Conservation (phyloP, 106 monocot species). For the Dendrobium catenatum region DNA sequence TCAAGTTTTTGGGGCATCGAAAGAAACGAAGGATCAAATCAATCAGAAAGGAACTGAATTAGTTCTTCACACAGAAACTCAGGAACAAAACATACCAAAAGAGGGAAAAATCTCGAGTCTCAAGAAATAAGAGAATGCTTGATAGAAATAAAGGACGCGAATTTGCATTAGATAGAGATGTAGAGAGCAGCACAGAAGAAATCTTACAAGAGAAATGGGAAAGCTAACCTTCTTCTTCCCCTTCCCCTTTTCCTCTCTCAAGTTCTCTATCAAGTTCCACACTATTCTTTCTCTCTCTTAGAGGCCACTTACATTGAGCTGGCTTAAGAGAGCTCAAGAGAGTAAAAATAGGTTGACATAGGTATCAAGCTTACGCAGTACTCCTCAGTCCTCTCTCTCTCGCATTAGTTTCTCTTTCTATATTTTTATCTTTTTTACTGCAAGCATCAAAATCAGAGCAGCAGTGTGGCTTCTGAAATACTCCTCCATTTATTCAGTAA, state of each 20-base stretch:
- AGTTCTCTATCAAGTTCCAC: background rate
- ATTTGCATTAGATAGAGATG: background rate
- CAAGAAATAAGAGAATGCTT: background rate
- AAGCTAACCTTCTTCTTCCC: slow-evolving; percentile 1
- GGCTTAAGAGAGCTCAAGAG: too few relatives aligned
- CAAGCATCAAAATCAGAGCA: slow-evolving; percentile 69
- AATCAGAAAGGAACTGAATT: background rate
- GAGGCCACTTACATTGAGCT: background rate
- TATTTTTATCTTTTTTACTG: slow-evolving; percentile 6
- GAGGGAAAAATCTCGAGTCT: background rate
- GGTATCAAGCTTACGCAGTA: slow-evolving; percentile 3
- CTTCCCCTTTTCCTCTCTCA: background rate
- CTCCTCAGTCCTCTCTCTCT: slow-evolving; percentile 5
- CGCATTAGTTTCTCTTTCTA: slow-evolving; percentile 5
- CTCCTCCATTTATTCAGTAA: slow-evolving; percentile 9
- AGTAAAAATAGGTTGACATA: slow-evolving; percentile 6
- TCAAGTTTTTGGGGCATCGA: background rate
- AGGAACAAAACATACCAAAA: background rate
- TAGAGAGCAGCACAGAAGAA: background rate
- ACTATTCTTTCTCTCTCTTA: background rate
- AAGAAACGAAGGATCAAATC: background rate
- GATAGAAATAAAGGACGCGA: background rate
- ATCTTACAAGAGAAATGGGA: background rate
- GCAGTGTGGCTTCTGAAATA: slow-evolving; percentile 54
- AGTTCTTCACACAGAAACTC: background rate